phyloP scores from a whole-genome alignment of 805 yeast species.

The Yamadazyma olivae region DNA sequence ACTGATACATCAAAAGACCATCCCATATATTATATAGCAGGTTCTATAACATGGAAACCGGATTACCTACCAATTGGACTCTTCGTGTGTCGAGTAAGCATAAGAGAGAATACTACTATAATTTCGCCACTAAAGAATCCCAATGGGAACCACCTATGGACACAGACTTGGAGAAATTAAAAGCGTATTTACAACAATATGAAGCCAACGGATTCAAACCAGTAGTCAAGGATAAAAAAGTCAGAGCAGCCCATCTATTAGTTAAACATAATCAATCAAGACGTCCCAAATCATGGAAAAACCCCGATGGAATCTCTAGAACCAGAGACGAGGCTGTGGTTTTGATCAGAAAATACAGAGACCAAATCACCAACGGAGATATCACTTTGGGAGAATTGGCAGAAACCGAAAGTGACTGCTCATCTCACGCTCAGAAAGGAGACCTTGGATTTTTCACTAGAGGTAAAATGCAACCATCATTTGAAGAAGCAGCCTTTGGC shows the following conservation, averaged over 20 bases:
- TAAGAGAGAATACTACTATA: conserved; percentile 78
- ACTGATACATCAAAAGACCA: no score
- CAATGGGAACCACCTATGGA: conserved; percentile 92
- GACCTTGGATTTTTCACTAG: conserved; percentile 86
- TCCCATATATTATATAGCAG: no score
- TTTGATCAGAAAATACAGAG: conserved; percentile 55
- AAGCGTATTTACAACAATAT: conserved; percentile 49
- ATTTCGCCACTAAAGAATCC: conserved; percentile 67
- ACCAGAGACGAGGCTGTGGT: conserved; percentile 80
- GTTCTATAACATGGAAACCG: conserved; percentile 48
- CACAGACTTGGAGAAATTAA: conserved; percentile 59
- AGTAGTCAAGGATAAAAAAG: conserved; percentile 47
- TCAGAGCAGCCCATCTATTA: conserved; percentile 78
- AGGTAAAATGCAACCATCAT: conserved; percentile 94
- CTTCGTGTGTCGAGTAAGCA: conserved; percentile 75
- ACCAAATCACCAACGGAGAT: conserved; percentile 61
- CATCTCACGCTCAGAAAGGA: conserved; percentile 83
- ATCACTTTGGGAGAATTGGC: conserved; percentile 71
- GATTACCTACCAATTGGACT: conserved; percentile 86
- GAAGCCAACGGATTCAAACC: conserved; percentile 44
- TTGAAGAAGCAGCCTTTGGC: conserved; percentile 83
- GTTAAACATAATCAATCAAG: conserved; percentile 82
- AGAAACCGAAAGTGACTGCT: conserved; percentile 80
- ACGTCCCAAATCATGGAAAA: conserved; percentile 91
- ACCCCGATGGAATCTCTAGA: conserved; percentile 65